Evolutionary conservation across 768 basidiomycete genomes (phyloP).

Genomic region (Trametes villosa): DNA sequence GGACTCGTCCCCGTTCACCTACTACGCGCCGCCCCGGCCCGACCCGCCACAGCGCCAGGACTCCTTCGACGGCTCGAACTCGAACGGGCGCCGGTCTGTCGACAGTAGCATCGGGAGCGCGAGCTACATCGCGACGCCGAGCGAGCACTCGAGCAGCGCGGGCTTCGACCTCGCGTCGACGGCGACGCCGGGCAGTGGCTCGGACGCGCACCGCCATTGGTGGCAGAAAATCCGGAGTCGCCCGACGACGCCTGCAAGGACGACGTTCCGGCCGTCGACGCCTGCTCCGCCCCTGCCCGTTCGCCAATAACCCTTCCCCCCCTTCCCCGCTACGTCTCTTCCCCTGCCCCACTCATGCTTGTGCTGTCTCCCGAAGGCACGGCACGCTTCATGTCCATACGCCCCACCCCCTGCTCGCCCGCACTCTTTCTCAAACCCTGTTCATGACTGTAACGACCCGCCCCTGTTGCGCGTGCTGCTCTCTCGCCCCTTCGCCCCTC

Average conservation of each 20-base stretch:
- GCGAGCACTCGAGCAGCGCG: slow-evolving; percentile 17
- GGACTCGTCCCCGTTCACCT: slow-evolving; percentile 34
- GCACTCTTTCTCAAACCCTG: not conserved
- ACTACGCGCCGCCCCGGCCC: slow-evolving; percentile 26
- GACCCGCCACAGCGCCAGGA: slow-evolving; percentile 2
- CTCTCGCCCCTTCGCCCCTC: not conserved
- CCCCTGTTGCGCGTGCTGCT: not conserved
- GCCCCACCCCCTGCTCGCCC: not conserved
- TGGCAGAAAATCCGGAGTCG: slow-evolving; percentile 29
- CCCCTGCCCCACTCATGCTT: not conserved
- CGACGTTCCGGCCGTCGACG: slow-evolving; percentile 9
- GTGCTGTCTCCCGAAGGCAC: no score
- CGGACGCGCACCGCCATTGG: slow-evolving; percentile 25
- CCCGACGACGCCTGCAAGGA: slow-evolving; percentile 22
- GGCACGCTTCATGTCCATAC: no score
- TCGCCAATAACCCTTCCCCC: not conserved
- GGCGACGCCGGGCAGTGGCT: not conserved
- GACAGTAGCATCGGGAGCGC: slow-evolving; percentile 24
- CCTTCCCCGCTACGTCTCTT: not conserved
- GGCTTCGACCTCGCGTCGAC: slow-evolving; percentile 8
- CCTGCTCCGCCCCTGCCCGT: slow-evolving; percentile 22
- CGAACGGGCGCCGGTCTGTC: slow-evolving; percentile 16
- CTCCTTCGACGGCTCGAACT: slow-evolving; percentile 8
- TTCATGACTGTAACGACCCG: slow-evolving; percentile 18
- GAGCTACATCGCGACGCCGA: slow-evolving; percentile 14